Base-by-base conservation (phyloP, 1,139 yeast genomes). In the Blastobotrys ciferrii region DNA sequence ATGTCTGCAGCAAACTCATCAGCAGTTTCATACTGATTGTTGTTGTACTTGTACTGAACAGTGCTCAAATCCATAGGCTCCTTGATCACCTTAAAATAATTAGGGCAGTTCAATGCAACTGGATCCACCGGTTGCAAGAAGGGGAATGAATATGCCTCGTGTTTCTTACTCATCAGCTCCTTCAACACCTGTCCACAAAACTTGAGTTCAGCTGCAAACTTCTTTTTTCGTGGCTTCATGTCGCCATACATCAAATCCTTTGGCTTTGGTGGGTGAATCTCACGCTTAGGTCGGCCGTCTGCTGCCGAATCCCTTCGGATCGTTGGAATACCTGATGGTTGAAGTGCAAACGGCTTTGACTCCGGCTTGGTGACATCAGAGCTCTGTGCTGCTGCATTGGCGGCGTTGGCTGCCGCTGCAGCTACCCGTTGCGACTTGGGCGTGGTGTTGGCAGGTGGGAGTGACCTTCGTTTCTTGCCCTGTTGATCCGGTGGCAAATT, bases 61-160 rank as follows among this genome's bases (percentile, higher is more conserved):
- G 98, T 89, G 39, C 94, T 82, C 59, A 92, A 75, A 69, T 92
- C 99, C 98, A 92, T 94, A 51, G 99, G 98, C 58, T 82, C 79
- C 67, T 87, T 88, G 52, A 92, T 83, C 51, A 88, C 73, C 57
- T 91, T 92, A 60, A 78, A 77, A 68, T 94, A 92, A 45, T 89
- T 82, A 31, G 98, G 98, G 58, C 95, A 84, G 62, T 88, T 89
- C 61, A 91, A 77, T 7, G 96, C 96, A 31, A 89, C 89, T 0
- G 97, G 92, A 66, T 94, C 98, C 42, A 92, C 98, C 0, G 99
- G 98, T 52, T 80, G 84, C 61, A 92, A 71, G 62, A 92, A 92
- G 31, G 98, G 98, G 69, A 84, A 92, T 56, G 92, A 84, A 63
- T 84, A 84, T 47, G 81, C 76, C 60, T 85, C 87, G 64, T 89